phyloP scores from a whole-genome alignment of 2,329 filamentous ascomycete genomes.

The Xylariaceae sp. region DNA sequence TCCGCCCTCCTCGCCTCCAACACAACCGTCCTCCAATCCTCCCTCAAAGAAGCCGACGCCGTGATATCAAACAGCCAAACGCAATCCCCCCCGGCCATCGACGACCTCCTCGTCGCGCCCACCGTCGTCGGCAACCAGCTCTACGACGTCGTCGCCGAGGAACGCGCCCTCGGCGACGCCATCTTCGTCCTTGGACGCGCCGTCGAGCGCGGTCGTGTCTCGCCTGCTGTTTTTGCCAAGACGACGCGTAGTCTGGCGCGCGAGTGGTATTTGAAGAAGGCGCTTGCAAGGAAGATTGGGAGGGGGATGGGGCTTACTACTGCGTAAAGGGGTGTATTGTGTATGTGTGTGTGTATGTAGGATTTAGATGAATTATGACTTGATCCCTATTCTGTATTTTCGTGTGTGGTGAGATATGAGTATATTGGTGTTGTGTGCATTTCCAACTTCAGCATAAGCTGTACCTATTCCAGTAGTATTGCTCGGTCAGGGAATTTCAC shows the following conservation, averaged over 20 bases:
- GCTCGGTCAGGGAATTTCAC: too few species aligned
- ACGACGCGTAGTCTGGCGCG: slow-evolving; percentile 68
- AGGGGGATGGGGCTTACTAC: slow-evolving; percentile 62
- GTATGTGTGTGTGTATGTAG: too few species aligned
- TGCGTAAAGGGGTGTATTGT: slow-evolving; percentile 16
- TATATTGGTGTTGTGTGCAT: too few species aligned
- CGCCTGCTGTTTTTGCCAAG: slow-evolving; percentile 69
- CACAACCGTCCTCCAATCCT: slow-evolving; percentile 69
- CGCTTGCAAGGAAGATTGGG: slow-evolving; percentile 70
- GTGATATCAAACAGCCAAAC: slow-evolving; percentile 68
- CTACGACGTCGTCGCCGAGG: slow-evolving; percentile 83
- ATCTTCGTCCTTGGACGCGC: slow-evolving; percentile 76
- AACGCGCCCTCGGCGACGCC: slow-evolving; percentile 78
- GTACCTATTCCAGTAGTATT: too few species aligned
- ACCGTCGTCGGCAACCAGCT: slow-evolving; percentile 91
- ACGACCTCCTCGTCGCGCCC: slow-evolving; percentile 87
- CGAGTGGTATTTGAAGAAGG: slow-evolving; percentile 82
- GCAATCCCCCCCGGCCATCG: slow-evolving; percentile 69
- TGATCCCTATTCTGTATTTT: too few species aligned
- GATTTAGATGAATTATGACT: too few species aligned
- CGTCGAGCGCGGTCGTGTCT: slow-evolving; percentile 66
- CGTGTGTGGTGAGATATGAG: too few species aligned
- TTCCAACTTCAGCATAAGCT: too few species aligned
- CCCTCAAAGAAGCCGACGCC: slow-evolving; percentile 70
- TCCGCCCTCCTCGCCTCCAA: slow-evolving; percentile 69